phyloP scores from a whole-genome alignment of 805 yeast species.

The Candida patagonica region DNA sequence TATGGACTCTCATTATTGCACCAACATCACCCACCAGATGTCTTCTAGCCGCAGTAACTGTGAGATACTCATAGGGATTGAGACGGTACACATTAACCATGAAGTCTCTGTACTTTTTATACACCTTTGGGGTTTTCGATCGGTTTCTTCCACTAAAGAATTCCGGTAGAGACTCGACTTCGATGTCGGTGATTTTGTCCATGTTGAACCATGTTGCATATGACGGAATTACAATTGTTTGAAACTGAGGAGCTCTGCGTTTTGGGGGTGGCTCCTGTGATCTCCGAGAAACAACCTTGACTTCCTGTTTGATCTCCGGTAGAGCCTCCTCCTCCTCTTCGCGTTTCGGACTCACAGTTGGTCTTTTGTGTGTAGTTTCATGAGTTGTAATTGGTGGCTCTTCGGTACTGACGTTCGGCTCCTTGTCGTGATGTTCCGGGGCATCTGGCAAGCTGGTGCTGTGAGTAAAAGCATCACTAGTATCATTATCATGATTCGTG shows the following conservation, averaged over 20 bases:
- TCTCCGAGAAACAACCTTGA: not conserved
- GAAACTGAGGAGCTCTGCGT: slow-evolving; percentile 69
- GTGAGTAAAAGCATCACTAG: too few relatives aligned
- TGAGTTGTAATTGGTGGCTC: too few relatives aligned
- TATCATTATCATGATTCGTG: too few relatives aligned
- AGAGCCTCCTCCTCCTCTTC: not conserved
- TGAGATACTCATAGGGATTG: slow-evolving; percentile 77
- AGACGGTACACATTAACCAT: slow-evolving; percentile 83
- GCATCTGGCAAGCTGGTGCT: too few relatives aligned
- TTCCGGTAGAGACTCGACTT: slow-evolving; percentile 77
- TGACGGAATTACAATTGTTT: slow-evolving; percentile 85
- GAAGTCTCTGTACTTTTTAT: slow-evolving; percentile 79
- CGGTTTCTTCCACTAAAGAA: slow-evolving; percentile 66
- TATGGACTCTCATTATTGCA: slow-evolving; percentile 70
- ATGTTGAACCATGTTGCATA: slow-evolving; percentile 86
- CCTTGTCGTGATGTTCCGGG: too few relatives aligned
- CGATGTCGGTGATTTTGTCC: slow-evolving; percentile 64
- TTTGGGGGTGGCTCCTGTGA: slow-evolving; percentile 53
- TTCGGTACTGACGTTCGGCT: too few relatives aligned
- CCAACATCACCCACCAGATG: slow-evolving; percentile 88
- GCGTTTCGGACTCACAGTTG: too few relatives aligned
- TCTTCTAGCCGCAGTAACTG: slow-evolving; percentile 80
- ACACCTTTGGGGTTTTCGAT: slow-evolving; percentile 73
- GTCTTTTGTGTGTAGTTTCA: too few relatives aligned
- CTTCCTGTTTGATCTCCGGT: slow-evolving; percentile 1